Conservation (phyloP, 2,329 filamentous ascomycete species). For the Sclerotinia minor region DNA sequence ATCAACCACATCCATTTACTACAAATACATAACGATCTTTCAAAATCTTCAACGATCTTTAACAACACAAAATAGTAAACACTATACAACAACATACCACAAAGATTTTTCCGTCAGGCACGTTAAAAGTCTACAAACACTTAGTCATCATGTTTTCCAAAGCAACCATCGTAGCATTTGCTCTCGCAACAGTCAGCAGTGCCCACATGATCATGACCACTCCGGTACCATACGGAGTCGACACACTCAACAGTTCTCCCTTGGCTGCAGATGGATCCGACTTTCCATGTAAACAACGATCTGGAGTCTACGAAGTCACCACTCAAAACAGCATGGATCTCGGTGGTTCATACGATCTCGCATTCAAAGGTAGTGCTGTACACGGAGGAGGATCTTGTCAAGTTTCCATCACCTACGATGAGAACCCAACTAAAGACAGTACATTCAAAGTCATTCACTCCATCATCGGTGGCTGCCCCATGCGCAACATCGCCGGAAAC, state of each 20-base stretch:
- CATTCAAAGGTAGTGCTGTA: constrained; percentile 69
- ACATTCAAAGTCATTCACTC: constrained; percentile 89
- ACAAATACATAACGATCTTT: constrained; percentile 8
- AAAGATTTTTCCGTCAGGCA: constrained; percentile 36
- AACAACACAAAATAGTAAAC: not conserved
- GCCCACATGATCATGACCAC: constrained; percentile 75
- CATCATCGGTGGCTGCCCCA: constrained; percentile 82
- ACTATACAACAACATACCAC: constrained; percentile 11
- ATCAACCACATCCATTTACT: constrained; percentile 5
- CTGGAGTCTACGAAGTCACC: constrained; percentile 49
- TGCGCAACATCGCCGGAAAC: constrained; percentile 58
- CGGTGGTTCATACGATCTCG: constrained; percentile 61
- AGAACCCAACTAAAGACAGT: constrained; percentile 62
- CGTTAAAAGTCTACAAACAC: constrained; percentile 29
- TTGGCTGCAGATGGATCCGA: constrained; percentile 56
- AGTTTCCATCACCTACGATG: constrained; percentile 79
- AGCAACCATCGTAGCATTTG: constrained; percentile 53
- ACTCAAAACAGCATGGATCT: constrained; percentile 56
- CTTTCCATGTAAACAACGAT: constrained; percentile 80
- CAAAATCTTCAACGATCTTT: constrained; percentile 1
- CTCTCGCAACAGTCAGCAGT: constrained; percentile 59
- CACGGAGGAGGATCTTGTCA: constrained; percentile 96
- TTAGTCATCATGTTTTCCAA: constrained; percentile 49
- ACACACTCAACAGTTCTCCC: constrained; percentile 61
- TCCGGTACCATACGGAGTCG: constrained; percentile 62